A percentile compares a stretch with the other conserved stretches of the same genome.
Conservation (phyloP, 176 grass and related monocot genomes). For the Dactylis glomerata region DNA sequence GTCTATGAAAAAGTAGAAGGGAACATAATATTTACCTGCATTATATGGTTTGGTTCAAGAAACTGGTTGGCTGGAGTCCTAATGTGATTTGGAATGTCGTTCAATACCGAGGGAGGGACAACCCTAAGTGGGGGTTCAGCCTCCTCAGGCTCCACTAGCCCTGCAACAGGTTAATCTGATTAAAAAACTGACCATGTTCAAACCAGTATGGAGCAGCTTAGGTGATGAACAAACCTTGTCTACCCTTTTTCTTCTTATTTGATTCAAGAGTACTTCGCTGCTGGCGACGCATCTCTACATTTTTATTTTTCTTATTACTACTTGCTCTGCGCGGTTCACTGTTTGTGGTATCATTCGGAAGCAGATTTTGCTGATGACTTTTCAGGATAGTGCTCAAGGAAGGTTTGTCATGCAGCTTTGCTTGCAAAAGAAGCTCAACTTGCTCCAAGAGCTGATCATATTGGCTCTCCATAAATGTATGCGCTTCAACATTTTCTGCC, state of each 20-base stretch:
- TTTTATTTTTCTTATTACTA: conserved; percentile 73
- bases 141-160: conserved; percentile 51
- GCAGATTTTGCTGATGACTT: conserved; percentile 57
- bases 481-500: conserved; percentile 61
- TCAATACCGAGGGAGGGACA: conserved; percentile 37
- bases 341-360: conserved; percentile 44
- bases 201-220: conserved; percentile 17
- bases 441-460: conserved; percentile 79
- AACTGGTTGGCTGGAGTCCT: conserved; percentile 63
- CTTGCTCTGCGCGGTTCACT: conserved; percentile 44
- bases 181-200: conserved; percentile 9
- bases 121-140: conserved; percentile 42
- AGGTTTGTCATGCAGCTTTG: conserved; percentile 73
- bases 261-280: conserved; percentile 52
- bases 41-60: conserved; percentile 59
- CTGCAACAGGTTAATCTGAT: conserved; percentile 36
- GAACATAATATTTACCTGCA: conserved; percentile 59
- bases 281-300: conserved; percentile 28
- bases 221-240: conserved; percentile 44
- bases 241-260: conserved; percentile 63
- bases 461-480: conserved; percentile 66
- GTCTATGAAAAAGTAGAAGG: background rate
- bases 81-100: conserved; percentile 62
- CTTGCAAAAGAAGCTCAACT: conserved; percentile 73
- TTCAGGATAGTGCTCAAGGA: conserved; percentile 43